phyloP scores from a whole-genome alignment of 352 stramenopile species.

The Globisporangium solare region DNA sequence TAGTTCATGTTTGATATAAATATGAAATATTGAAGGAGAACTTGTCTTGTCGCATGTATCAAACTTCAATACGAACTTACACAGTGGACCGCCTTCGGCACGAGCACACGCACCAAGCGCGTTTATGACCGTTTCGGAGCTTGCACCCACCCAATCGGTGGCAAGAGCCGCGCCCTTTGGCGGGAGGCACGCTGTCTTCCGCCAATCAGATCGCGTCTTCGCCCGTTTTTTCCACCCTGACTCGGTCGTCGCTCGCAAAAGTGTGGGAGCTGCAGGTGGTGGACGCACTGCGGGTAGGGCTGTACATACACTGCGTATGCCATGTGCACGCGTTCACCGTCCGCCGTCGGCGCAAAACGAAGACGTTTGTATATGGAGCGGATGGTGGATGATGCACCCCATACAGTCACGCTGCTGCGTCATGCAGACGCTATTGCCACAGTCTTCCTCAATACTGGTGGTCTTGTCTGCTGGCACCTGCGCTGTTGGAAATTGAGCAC shows the following conservation, averaged over 20 bases:
- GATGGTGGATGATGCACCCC: not conserved
- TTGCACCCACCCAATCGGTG: conserved; percentile 15
- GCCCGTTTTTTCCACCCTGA: not conserved
- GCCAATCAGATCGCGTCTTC: conserved; percentile 9
- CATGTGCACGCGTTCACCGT: not conserved
- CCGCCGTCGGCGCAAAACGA: not conserved
- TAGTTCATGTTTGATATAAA: not conserved
- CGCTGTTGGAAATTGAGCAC: not conserved
- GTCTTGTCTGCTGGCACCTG: not conserved
- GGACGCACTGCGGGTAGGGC: not conserved
- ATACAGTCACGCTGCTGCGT: not conserved
- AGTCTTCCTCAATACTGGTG: not conserved
- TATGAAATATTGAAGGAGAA: not conserved
- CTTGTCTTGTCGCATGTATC: not conserved
- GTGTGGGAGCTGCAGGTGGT: not conserved
- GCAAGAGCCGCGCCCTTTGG: conserved; percentile 15
- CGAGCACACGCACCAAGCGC: not conserved
- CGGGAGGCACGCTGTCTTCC: conserved; percentile 7
- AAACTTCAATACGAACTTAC: not conserved
- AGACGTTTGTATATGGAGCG: not conserved
- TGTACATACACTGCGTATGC: not conserved
- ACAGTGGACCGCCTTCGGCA: not conserved
- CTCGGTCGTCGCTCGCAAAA: not conserved
- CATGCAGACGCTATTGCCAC: not conserved
- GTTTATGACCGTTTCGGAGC: conserved; percentile 7